Evolutionary conservation across 768 basidiomycete species (phyloP).

Genomic region (Clavulina sp.): DNA sequence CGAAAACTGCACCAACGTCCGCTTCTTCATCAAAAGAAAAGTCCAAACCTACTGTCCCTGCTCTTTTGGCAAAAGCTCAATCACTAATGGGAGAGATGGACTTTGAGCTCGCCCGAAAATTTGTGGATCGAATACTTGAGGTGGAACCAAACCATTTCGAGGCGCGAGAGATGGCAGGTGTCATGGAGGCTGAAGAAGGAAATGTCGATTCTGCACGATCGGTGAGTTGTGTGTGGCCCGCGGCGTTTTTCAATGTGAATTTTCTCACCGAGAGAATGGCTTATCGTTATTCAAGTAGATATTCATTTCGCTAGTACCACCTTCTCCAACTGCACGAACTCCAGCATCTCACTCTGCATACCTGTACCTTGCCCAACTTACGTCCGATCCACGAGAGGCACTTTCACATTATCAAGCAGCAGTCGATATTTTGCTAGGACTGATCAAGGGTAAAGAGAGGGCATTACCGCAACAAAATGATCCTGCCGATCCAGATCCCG

Average conservation of each 20-base stretch:
- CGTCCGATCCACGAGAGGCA: slow-evolving; percentile 53
- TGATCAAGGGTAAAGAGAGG: slow-evolving; percentile 49
- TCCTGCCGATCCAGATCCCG: slow-evolving; percentile 21
- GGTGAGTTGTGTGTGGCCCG: slow-evolving; percentile 25
- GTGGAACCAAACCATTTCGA: slow-evolving; percentile 43
- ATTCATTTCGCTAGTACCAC: slow-evolving; percentile 42
- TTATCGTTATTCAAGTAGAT: slow-evolving; percentile 38
- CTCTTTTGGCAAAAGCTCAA: slow-evolving; percentile 62
- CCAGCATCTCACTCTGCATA: slow-evolving; percentile 59
- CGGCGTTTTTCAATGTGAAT: neutral
- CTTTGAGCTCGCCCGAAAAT: slow-evolving; percentile 61
- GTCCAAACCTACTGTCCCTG: slow-evolving; percentile 28
- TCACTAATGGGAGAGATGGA: slow-evolving; percentile 69
- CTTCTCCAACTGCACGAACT: slow-evolving; percentile 38
- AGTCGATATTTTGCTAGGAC: slow-evolving; percentile 45
- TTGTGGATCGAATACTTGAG: slow-evolving; percentile 49
- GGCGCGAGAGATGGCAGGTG: slow-evolving; percentile 66
- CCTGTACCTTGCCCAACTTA: slow-evolving; percentile 77
- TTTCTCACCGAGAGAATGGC: neutral
- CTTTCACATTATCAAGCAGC: slow-evolving; percentile 67
- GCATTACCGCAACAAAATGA: slow-evolving; percentile 15
- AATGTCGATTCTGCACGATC: slow-evolving; percentile 53
- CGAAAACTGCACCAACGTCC: too few relatives aligned
- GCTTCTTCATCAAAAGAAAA: slow-evolving; percentile 1
- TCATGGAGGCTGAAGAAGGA: slow-evolving; percentile 62